Conservation (phyloP, 2,329 filamentous ascomycete species). For the Sphaceloma murrayae region DNA sequence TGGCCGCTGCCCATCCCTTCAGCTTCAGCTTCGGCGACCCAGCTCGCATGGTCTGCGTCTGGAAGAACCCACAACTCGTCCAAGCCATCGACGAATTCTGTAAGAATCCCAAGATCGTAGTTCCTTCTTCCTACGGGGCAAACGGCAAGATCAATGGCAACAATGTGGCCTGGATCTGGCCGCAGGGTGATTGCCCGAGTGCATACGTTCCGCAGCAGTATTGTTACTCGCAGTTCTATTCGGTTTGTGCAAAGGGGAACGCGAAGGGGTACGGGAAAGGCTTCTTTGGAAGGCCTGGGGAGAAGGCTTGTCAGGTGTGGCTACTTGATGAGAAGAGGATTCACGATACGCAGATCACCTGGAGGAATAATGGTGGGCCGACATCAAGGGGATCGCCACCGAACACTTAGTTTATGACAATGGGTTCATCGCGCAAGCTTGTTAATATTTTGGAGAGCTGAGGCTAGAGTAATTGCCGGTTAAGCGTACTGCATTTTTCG, state of each 20-base stretch:
- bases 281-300: constrained; percentile 5
- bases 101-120: constrained; percentile 1
- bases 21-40: constrained; percentile 28
- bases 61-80: constrained; percentile 12
- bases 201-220: constrained; percentile 5
- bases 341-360: constrained; percentile 3
- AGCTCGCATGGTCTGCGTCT: constrained; percentile 6
- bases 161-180: constrained; percentile 6
- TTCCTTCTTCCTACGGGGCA: constrained; percentile 6
- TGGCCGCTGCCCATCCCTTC: constrained; percentile 23
- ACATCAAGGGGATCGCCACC: background rate
- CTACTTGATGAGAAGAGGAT: constrained; percentile 7
- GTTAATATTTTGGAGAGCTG: constrained; percentile 3
- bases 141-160: constrained; percentile 9
- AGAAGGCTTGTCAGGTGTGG: constrained; percentile 9
- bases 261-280: constrained; percentile 3
- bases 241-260: background rate
- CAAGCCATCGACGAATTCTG: constrained; percentile 10
- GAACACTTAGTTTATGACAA: background rate
- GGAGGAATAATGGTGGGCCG: constrained; percentile 6
- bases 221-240: constrained; percentile 8
- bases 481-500: constrained; percentile 7
- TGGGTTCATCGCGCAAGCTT: background rate
- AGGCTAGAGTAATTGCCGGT: constrained; percentile 11
- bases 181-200: constrained; percentile 3